phyloP scores from a whole-genome alignment of 257 asterid species.

The Plectranthus barbatus region DNA sequence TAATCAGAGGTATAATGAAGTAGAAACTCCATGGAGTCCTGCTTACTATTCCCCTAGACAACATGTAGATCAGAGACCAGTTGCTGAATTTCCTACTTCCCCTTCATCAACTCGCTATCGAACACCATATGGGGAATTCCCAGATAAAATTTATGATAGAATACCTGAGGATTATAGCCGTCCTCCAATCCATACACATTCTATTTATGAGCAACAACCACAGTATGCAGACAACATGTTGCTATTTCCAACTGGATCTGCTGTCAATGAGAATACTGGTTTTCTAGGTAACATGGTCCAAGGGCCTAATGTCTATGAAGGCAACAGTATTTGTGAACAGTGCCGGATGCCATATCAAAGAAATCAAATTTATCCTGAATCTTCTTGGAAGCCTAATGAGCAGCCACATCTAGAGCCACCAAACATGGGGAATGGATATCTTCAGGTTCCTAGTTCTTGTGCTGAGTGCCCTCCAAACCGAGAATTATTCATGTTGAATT shows the following conservation, averaged over 20 bases:
- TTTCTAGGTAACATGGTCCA: slow-evolving; percentile 71
- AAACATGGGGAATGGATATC: slow-evolving; percentile 57
- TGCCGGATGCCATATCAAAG: slow-evolving; percentile 56
- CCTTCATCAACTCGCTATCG: slow-evolving; percentile 72
- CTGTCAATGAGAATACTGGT: slow-evolving; percentile 43
- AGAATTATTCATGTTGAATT: slow-evolving; percentile 46
- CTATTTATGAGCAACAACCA: slow-evolving; percentile 52
- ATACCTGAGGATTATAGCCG: slow-evolving; percentile 57
- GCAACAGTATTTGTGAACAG: slow-evolving; percentile 57
- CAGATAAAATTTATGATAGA: slow-evolving; percentile 48
- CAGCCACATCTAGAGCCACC: slow-evolving; percentile 47
- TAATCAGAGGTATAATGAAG: slow-evolving; percentile 59
- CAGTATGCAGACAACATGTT: slow-evolving; percentile 51
- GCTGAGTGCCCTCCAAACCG: slow-evolving; percentile 65
- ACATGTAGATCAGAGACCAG: slow-evolving; percentile 62
- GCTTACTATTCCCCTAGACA: slow-evolving; percentile 89
- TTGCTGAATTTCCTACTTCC: slow-evolving; percentile 68
- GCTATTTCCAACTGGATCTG: slow-evolving; percentile 45
- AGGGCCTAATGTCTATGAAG: slow-evolving; percentile 48
- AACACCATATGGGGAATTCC: slow-evolving; percentile 49
- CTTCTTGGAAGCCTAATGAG: slow-evolving; percentile 58
- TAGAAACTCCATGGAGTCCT: slow-evolving; percentile 99
- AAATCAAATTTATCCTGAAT: slow-evolving; percentile 49
- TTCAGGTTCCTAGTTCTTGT: slow-evolving; percentile 46
- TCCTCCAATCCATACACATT: slow-evolving; percentile 34